These are phyloP conservation scores for Umbelopsis sp. DNA, from an alignment of 371 early-diverging fungal species.

Conservation along the genomic window DNA sequence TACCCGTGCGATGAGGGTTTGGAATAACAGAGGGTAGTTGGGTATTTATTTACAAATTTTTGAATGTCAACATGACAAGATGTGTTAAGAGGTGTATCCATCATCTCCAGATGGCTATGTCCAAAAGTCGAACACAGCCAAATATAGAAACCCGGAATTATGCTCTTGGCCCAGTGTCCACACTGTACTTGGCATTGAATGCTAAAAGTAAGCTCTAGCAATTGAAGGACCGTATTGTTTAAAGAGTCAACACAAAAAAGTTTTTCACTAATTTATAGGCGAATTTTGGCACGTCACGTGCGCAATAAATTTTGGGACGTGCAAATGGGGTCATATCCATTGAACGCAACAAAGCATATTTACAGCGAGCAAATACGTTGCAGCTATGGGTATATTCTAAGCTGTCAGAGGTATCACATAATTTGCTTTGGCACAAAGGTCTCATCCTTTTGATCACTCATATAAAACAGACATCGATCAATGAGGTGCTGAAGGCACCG, in stretches of 20 bases:
- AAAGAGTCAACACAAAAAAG: not conserved
- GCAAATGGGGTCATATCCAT: not conserved
- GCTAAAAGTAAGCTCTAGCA: slow-evolving; percentile 13
- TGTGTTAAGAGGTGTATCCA: slow-evolving; percentile 5
- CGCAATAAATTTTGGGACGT: not conserved
- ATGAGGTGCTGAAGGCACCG: no score
- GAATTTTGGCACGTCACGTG: not conserved
- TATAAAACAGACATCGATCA: no score
- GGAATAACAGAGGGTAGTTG: not conserved
- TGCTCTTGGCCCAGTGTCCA: slow-evolving; percentile 20
- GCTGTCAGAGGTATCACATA: no score
- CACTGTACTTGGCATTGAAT: slow-evolving; percentile 12
- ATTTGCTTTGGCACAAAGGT: no score
- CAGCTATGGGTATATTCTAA: no score
- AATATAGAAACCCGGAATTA: slow-evolving; percentile 14
- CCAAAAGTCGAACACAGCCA: not conserved
- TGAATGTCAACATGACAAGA: not conserved
- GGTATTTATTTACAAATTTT: not conserved
- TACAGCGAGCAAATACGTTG: no score
- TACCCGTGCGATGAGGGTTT: no score
- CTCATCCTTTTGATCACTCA: no score
- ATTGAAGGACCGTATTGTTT: slow-evolving; percentile 6
- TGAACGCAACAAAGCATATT: no score
- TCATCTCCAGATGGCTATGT: slow-evolving; percentile 1
- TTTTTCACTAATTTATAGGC: not conserved